Conservation (phyloP, 805 yeast species). For the Kluyveromyces dobzhanskii region DNA sequence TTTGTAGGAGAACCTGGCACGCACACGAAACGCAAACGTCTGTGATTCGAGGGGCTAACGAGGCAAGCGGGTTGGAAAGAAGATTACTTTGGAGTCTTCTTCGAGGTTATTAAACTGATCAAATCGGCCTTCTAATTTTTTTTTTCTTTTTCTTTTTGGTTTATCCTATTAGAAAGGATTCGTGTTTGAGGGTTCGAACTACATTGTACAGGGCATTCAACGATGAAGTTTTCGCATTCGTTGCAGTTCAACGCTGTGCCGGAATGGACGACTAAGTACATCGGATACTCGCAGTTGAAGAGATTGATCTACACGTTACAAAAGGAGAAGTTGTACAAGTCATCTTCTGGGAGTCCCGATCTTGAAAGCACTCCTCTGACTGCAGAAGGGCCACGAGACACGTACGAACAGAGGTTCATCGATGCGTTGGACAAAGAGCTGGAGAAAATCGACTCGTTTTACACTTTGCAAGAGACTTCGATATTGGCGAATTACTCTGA, state of each 20-base stretch:
- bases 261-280: slow-evolving; percentile 91
- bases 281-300: slow-evolving; percentile 82
- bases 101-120: no score
- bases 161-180: no score
- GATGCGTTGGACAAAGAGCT: slow-evolving; percentile 74
- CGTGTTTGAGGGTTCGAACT: no score
- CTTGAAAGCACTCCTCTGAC: slow-evolving; percentile 15
- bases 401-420: slow-evolving; percentile 51
- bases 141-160: no score
- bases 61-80: no score
- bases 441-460: slow-evolving; percentile 68
- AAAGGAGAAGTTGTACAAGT: slow-evolving; percentile 40
- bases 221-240: slow-evolving; percentile 91
- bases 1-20: no score
- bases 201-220: no score
- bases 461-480: slow-evolving; percentile 49
- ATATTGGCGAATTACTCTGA: slow-evolving; percentile 37
- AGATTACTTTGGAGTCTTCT: no score
- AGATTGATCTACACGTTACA: slow-evolving; percentile 78
- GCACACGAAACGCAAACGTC: no score
- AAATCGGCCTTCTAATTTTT: no score
- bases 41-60: no score
- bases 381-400: slow-evolving; percentile 27
- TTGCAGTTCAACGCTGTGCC: slow-evolving; percentile 96
- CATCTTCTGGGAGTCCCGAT: slow-evolving; percentile 20